Evolutionary conservation across 106 monocot species (phyloP), one percentile per base, ranked within the genome.

Genomic region (Platanthera zijinensis): DNA sequence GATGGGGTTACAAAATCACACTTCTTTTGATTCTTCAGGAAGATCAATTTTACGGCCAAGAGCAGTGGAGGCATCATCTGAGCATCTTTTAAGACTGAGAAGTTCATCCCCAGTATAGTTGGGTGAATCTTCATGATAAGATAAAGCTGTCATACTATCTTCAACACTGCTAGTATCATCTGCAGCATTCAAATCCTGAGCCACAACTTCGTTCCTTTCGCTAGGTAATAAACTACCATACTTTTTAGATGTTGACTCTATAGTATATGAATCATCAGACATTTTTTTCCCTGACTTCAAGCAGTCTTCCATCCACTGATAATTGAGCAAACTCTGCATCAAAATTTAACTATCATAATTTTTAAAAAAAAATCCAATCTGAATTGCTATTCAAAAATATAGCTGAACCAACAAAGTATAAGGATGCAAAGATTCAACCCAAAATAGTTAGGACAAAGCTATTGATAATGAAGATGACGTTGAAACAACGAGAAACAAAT

Each of bases 271-370:
- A 68, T 85, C 54, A 45, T 87, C 85, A 30, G 88, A 70, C 69
- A 90, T 18, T 62, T 66, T 88, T 71, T 85, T 84, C 32, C 95
- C 95, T n/a, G 82, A 82, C 74, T 87, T 83, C 46, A 95, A 87
- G 76, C 90, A 88, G 80, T 82, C 80, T 67, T 95, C 90, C 81
- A 95, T 52, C 95, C 95, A 95, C 17, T 84, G 78, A 77, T 80
- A 92, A 25, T 22, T 80, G 54, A 95, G 83, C 69, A 92, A 75
- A 56, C 63, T 82, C 95, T 95, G 87, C 56, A 83, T 64, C 52
- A 75, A 12, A 17, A 10, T 8, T 22, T 50, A 72, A 18, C 11
- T 51, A 25, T 72, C 21, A 66, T 11, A 72, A 72, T 51, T 51
- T 15, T 8, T 25, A 0, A 25, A 8, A 71, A 48, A 32, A 71